These are phyloP conservation scores for Ophiocordyceps camponoti-saundersi DNA, from an alignment of 2,329 filamentous ascomycete genomes.

Conservation along the genomic window DNA sequence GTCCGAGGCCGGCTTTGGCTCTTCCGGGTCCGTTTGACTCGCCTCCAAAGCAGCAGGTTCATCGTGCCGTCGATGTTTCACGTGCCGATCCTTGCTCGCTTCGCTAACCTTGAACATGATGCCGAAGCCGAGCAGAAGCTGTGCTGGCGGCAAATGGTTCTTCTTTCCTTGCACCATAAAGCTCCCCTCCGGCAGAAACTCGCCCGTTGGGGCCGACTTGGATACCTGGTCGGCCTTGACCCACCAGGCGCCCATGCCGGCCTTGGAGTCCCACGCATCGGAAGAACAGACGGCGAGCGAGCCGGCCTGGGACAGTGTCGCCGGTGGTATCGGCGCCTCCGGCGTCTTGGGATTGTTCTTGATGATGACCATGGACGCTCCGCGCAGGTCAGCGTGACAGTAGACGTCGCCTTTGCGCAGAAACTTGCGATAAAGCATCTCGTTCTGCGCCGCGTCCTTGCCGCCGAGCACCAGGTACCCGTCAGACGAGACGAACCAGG, in stretches of 20 bases:
- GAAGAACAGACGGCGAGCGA: constrained; percentile 72
- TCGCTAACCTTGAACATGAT: constrained; percentile 81
- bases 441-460: constrained; percentile 76
- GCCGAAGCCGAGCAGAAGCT: constrained; percentile 73
- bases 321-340: constrained; percentile 78
- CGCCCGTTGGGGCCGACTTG: constrained; percentile 65
- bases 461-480: constrained; percentile 84
- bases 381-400: constrained; percentile 76
- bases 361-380: constrained; percentile 71
- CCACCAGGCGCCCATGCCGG: constrained; percentile 93
- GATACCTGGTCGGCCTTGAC: constrained; percentile 79
- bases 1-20: neutral
- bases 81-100: constrained; percentile 66
- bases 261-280: constrained; percentile 89
- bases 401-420: constrained; percentile 82
- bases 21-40: neutral
- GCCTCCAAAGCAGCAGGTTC: constrained; percentile 5
- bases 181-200: constrained; percentile 59
- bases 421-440: constrained; percentile 77
- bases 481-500: constrained; percentile 89
- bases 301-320: constrained; percentile 81
- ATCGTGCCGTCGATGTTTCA: constrained; percentile 40
- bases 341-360: constrained; percentile 69
- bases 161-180: constrained; percentile 78
- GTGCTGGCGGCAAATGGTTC: constrained; percentile 77